A percentile compares a stretch with the other conserved stretches of the same genome.
These are phyloP conservation scores for Dryadomyces sulphureus DNA, from an alignment of 2,329 filamentous ascomycete genomes.

Conservation along the genomic window DNA sequence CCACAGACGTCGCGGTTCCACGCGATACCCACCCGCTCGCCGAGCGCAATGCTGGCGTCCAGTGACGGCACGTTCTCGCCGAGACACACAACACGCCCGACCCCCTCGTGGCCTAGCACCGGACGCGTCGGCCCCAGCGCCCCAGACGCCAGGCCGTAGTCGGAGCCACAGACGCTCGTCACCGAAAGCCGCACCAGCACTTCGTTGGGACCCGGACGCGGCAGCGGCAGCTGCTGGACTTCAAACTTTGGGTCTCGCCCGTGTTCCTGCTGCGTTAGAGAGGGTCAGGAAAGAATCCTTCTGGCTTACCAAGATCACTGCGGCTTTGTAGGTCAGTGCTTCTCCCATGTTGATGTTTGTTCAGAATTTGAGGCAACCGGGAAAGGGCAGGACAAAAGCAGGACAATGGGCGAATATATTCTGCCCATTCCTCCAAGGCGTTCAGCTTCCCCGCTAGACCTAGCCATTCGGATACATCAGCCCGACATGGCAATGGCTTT, in stretches of 20 bases:
- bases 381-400: no score
- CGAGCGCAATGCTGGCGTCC: constrained; percentile 15
- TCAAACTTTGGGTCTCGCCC: constrained; percentile 11
- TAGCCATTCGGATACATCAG: no score
- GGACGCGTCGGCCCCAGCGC: constrained; percentile 19
- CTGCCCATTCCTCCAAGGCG: no score
- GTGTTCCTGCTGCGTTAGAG: no score
- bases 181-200: constrained; percentile 20
- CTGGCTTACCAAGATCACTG: no score
- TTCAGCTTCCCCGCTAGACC: no score
- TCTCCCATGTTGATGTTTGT: no score
- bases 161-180: constrained; percentile 24
- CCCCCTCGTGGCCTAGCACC: constrained; percentile 29
- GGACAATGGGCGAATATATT: no score
- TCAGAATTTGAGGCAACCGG: no score
- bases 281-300: no score
- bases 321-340: no score
- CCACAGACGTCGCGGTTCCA: constrained; percentile 24
- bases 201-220: constrained; percentile 15
- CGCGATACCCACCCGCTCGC: constrained; percentile 23
- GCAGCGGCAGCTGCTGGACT: constrained; percentile 13
- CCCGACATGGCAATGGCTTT: no score
- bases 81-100: constrained; percentile 22
- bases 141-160: constrained; percentile 22
- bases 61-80: constrained; percentile 18